phyloP scores from a whole-genome alignment of 108 stramenopile species.

The Cafeteria roenbergensis region DNA sequence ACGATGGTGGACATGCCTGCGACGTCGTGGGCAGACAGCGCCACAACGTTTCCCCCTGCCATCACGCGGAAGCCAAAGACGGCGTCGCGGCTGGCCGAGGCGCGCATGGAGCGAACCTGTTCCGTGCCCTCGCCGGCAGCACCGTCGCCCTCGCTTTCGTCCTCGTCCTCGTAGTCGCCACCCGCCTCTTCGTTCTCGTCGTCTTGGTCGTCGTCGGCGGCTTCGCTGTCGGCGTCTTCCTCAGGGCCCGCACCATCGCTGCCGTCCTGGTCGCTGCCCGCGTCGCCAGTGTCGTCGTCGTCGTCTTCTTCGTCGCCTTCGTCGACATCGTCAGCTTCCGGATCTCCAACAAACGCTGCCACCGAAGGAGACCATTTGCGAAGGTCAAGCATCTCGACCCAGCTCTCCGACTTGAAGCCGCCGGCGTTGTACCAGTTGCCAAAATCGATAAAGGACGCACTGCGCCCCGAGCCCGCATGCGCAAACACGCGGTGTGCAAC shows the following conservation, averaged over 20 bases:
- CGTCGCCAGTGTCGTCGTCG: background rate
- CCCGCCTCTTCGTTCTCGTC: no score
- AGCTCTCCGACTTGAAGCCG: background rate
- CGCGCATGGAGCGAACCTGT: background rate
- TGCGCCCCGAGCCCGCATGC: no score
- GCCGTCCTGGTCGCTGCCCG: background rate
- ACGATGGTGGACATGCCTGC: no score
- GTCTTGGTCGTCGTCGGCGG: no score
- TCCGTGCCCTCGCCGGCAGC: background rate
- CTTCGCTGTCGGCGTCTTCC: background rate
- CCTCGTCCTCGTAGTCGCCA: no score
- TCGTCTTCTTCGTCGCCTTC: background rate
- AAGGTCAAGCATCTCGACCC: background rate
- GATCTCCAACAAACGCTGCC: background rate
- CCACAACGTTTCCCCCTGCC: no score
- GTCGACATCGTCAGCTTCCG: background rate
- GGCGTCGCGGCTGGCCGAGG: no score
- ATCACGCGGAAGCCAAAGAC: no score
- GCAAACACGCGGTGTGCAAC: no score
- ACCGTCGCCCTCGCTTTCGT: no score
- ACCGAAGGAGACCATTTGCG: background rate
- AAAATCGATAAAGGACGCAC: background rate
- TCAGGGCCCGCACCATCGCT: background rate
- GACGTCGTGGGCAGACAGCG: no score
- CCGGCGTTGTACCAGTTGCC: constrained; percentile 1